Percentiles rank a stretch among this genome's conserved stretches.
Conservation (phyloP, 2,329 filamentous ascomycete genomes). For the Botrytis pseudocinerea region DNA sequence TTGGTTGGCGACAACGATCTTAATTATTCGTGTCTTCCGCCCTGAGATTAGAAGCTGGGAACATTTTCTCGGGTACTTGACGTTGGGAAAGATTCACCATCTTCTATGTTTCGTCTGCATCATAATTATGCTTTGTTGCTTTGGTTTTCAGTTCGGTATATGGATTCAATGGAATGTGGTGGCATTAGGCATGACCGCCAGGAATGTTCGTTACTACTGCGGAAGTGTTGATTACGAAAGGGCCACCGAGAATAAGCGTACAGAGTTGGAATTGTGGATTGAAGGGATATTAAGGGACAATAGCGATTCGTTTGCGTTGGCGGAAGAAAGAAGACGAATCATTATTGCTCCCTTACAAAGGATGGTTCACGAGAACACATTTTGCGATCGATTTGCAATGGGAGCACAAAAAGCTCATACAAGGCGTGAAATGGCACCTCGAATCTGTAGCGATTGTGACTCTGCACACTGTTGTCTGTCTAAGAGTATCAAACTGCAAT, state of each 20-base stretch:
- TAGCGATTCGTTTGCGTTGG: neutral
- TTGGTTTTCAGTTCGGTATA: neutral
- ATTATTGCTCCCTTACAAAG: neutral
- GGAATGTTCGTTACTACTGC: neutral
- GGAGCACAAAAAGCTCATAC: no score
- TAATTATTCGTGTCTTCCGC: neutral
- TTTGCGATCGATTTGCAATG: neutral
- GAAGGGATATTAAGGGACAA: neutral
- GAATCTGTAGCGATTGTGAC: neutral
- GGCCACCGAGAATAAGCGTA: neutral
- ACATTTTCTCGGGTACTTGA: neutral
- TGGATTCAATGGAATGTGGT: fast-evolving
- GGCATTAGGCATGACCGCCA: fast-evolving
- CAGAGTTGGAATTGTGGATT: neutral
- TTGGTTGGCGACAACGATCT: fast-evolving
- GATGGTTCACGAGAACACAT: neutral
- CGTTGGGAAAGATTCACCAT: neutral
- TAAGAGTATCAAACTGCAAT: neutral
- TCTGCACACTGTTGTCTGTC: neutral
- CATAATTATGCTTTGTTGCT: fast-evolving
- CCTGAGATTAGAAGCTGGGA: neutral
- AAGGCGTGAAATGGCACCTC: neutral
- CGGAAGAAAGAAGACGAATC: neutral
- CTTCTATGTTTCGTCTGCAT: neutral
- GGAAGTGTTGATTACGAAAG: neutral